Conservation (phyloP, 768 basidiomycete species). For the Cyathus striatus region DNA sequence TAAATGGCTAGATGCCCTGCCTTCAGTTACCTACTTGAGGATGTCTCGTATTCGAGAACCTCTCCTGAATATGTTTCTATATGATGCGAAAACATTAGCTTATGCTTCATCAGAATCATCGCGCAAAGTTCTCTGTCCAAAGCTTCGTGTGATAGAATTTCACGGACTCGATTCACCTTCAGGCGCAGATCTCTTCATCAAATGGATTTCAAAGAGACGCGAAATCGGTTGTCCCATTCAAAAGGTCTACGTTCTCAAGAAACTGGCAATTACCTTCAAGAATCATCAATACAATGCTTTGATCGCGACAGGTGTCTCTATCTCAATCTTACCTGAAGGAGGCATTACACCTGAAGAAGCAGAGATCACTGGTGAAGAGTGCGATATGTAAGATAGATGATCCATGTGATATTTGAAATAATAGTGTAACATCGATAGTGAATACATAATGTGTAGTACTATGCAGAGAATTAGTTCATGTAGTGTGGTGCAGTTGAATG, state of each 20-base stretch:
- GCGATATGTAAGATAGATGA: too few relatives aligned
- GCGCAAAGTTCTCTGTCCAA: conserved; percentile 30
- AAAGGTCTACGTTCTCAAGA: conserved; percentile 40
- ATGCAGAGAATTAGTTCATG: too few relatives aligned
- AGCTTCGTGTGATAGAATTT: conserved; percentile 41
- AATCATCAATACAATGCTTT: conserved; percentile 20
- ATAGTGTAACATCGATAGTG: not conserved
- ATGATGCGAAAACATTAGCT: conserved; percentile 26
- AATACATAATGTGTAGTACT: not conserved
- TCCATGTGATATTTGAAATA: too few relatives aligned
- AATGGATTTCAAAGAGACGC: conserved; percentile 30
- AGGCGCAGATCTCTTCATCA: conserved; percentile 21
- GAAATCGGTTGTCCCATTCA: conserved; percentile 37
- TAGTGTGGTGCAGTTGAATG: not conserved
- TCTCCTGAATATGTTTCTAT: conserved; percentile 45
- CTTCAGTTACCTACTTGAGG: conserved; percentile 44
- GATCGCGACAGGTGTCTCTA: conserved; percentile 20
- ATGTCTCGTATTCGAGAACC: conserved; percentile 35
- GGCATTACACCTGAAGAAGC: conserved; percentile 44
- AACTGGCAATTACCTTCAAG: conserved; percentile 15
- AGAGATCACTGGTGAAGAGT: conserved; percentile 17
- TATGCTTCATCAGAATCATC: conserved; percentile 3
- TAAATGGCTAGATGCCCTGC: conserved; percentile 56
- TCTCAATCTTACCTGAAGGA: conserved; percentile 26
- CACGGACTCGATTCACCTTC: conserved; percentile 33